These are phyloP conservation scores for Sphagnum fallax DNA, from an alignment of 228 moss, liverwort and hornwort species.

Conservation along the genomic window DNA sequence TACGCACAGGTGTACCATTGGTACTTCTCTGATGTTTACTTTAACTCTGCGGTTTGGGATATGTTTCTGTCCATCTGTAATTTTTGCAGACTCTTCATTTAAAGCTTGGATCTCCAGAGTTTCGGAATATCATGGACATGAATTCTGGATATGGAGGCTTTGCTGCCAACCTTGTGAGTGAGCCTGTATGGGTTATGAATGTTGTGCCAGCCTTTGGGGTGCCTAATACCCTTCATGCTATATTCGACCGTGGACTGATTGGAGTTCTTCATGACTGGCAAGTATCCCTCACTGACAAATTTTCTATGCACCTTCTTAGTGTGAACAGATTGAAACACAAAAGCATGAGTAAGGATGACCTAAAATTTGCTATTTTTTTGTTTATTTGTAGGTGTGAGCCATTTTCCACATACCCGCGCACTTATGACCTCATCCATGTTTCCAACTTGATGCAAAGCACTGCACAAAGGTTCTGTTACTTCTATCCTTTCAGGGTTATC, in stretches of 20 bases:
- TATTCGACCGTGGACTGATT: slow-evolving; percentile 72
- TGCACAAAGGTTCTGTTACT: too few species aligned
- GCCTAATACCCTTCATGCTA: slow-evolving; percentile 53
- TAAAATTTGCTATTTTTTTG: background rate
- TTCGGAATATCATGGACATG: slow-evolving; percentile 89
- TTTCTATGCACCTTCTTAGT: background rate
- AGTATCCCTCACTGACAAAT: slow-evolving; percentile 5
- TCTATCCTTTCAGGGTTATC: too few species aligned
- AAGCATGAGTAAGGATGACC: background rate
- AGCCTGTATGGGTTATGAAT: slow-evolving; percentile 78
- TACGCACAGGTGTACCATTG: too few species aligned
- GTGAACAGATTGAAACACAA: background rate
- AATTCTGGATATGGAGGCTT: slow-evolving; percentile 69
- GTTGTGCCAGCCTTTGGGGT: slow-evolving; percentile 56
- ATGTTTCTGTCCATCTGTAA: too few species aligned
- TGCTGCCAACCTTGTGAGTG: slow-evolving; percentile 63
- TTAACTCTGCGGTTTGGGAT: too few species aligned
- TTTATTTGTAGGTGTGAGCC: slow-evolving; percentile 70
- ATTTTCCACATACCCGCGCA: slow-evolving; percentile 67
- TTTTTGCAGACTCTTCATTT: too few species aligned
- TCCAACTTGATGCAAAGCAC: too few species aligned
- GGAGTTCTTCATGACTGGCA: slow-evolving; percentile 78
- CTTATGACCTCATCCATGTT: slow-evolving; percentile 75
- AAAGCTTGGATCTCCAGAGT: slow-evolving; percentile 5
- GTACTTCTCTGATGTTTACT: too few species aligned